Evolutionary conservation across 192 early-diverging fungal species (phyloP).

Genomic region (Coemansia sp.): DNA sequence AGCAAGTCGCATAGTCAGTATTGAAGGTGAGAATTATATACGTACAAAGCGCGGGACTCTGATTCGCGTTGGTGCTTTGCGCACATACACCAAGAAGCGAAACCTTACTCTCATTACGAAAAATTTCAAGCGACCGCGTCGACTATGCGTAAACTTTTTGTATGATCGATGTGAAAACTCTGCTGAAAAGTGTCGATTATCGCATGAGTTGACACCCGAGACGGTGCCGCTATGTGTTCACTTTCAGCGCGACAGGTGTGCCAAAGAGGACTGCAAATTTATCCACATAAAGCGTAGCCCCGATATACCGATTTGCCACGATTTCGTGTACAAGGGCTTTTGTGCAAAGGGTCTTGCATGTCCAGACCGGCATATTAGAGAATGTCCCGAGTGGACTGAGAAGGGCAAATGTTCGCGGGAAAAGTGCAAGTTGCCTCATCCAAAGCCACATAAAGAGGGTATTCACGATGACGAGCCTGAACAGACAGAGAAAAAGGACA

Average conservation of each 20-base stretch:
- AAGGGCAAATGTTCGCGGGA: constrained; percentile 54
- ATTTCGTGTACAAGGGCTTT: constrained; percentile 61
- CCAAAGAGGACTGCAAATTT: constrained; percentile 54
- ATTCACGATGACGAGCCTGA: not conserved
- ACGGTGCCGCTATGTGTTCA: constrained; percentile 60
- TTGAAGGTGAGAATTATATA: constrained; percentile 37
- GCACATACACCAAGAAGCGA: constrained; percentile 1
- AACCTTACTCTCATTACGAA: not conserved
- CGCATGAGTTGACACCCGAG: constrained; percentile 56
- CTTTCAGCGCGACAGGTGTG: constrained; percentile 62
- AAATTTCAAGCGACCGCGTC: constrained; percentile 1
- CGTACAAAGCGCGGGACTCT: constrained; percentile 35
- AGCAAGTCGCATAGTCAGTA: constrained; percentile 14
- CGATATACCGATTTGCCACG: constrained; percentile 59
- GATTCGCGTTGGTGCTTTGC: constrained; percentile 25
- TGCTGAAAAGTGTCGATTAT: constrained; percentile 49
- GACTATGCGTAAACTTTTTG: constrained; percentile 30
- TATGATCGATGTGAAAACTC: constrained; percentile 22
- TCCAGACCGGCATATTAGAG: constrained; percentile 59
- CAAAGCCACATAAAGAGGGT: constrained; percentile 4
- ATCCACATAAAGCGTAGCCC: constrained; percentile 56
- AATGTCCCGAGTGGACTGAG: constrained; percentile 68
- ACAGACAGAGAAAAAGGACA: constrained; percentile 18
- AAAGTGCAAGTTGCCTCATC: constrained; percentile 62
- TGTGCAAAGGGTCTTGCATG: constrained; percentile 58